Evolutionary conservation across 306 rosid species (phyloP), one percentile per base, ranked within the genome.

Genomic region (Rosa rugosa): DNA sequence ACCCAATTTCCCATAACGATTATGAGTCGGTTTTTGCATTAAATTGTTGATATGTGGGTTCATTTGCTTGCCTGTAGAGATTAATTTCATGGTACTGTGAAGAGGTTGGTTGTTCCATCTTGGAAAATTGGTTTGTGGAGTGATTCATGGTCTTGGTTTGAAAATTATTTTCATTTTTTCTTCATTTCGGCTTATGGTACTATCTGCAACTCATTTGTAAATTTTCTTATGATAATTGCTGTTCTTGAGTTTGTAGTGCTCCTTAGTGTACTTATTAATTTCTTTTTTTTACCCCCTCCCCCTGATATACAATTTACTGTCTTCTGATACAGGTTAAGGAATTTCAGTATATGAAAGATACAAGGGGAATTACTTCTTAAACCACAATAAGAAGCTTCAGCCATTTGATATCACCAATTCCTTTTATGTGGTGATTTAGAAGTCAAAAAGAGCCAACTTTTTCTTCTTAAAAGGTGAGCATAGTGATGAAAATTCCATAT

Each of bases 271-370:
- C 34, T 71, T 73, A 40, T 25, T 77, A 73, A 27, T 27, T 27
- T 27, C 1, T 25, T 25, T 25, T 27, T 27, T 27, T 27, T 27
- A 27, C 27, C 1, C 27, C 27, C 27, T 27, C 27, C 0, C 27
- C 27, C 27, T 27, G 1, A 27, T 27, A 27, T 27, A 27, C 27
- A 27, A 36, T 71, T 46, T 9, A 40, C 53, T 73, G 51, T 59
- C 20, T 80, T 86, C 50, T 87, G 82, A 77, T 82, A 81, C 83
- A 94, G 99, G 91, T 92, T 86, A 91, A 92, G 83, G 90, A 91
- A 79, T 84, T 92, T 46, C 88, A 80, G 57, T 88, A 46, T 77
- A 86, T 41, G 1, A 41, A 41, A 41, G 44, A 41, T 0, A 4
- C 8, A 41, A 41, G 44, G 44, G 44, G 44, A 41, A 41, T 41